Percentiles rank a stretch among this genome's conserved stretches.
These are phyloP conservation scores for Saccharum spontaneum DNA, from an alignment of 176 grass and related monocot species.

Conservation along the genomic window DNA sequence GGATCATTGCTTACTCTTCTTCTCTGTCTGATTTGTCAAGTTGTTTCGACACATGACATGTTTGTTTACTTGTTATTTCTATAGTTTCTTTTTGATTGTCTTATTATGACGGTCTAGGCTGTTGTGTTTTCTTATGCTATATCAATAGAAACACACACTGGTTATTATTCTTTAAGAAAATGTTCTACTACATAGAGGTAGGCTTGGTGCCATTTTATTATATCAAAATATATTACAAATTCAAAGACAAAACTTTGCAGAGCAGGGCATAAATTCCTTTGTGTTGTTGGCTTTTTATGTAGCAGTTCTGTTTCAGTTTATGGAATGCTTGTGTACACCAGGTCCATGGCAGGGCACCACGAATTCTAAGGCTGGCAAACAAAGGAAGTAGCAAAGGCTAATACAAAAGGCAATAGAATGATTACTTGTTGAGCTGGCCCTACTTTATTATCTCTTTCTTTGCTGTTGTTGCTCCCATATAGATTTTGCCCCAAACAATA, in stretches of 20 bases:
- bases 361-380: constrained; percentile 50
- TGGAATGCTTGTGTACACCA: constrained; percentile 19
- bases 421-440: constrained; percentile 55
- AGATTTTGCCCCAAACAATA: neutral
- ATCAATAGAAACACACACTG: neutral
- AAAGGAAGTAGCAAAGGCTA: constrained; percentile 48
- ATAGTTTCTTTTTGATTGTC: too few relatives aligned
- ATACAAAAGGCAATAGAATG: constrained; percentile 50
- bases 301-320: neutral
- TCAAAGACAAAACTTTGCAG: constrained; percentile 24
- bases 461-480: constrained; percentile 21
- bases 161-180: neutral
- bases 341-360: constrained; percentile 37
- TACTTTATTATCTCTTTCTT: constrained; percentile 43
- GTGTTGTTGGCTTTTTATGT: neutral
- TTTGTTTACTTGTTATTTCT: too few relatives aligned
- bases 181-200: neutral
- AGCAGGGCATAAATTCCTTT: neutral
- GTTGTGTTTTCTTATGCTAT: neutral
- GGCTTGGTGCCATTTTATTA: neutral
- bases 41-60: too few relatives aligned
- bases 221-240: neutral
- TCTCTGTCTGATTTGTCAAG: too few relatives aligned
- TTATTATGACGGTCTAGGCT: too few relatives aligned
- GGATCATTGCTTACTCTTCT: too few relatives aligned